These are phyloP conservation scores for Lactarius vividus DNA, from an alignment of 768 basidiomycete species.

Conservation along the genomic window DNA sequence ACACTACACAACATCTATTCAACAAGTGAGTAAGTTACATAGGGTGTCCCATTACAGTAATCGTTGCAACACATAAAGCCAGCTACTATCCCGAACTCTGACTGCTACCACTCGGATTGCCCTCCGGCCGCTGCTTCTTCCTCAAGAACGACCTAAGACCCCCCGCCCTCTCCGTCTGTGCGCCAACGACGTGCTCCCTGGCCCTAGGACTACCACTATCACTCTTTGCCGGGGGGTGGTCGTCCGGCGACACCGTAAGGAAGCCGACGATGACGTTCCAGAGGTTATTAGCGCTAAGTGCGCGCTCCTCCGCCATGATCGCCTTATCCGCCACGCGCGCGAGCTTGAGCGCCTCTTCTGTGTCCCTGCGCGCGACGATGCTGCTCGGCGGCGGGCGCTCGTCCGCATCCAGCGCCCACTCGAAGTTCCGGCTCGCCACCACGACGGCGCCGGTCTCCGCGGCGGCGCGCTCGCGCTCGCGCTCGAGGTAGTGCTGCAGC, in stretches of 20 bases:
- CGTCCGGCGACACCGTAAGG: conserved; percentile 53
- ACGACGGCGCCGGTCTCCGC: conserved; percentile 21
- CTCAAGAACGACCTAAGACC: conserved; percentile 4
- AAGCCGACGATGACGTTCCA: conserved; percentile 68
- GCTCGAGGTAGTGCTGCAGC: conserved; percentile 41
- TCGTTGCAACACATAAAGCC: neutral
- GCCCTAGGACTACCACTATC: neutral
- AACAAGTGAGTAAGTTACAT: too few relatives aligned
- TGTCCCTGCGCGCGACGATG: conserved; percentile 87
- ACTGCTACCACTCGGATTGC: neutral
- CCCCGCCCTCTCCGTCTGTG: neutral
- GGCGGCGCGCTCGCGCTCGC: conserved; percentile 35
- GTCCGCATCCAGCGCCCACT: conserved; percentile 76
- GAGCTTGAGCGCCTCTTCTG: conserved; percentile 68
- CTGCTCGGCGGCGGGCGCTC: conserved; percentile 91
- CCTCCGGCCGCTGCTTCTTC: neutral
- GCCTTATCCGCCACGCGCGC: conserved; percentile 72
- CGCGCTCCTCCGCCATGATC: conserved; percentile 53
- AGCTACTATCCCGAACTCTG: neutral
- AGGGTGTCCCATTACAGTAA: too few relatives aligned
- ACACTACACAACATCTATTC: too few relatives aligned
- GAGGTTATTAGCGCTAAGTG: conserved; percentile 65
- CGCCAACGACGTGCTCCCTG: neutral
- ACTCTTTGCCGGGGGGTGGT: conserved; percentile 15
- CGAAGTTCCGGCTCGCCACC: conserved; percentile 65